Percentiles rank a stretch among this genome's conserved stretches.
These are phyloP conservation scores for Lactifluus subvellereus DNA, from an alignment of 768 basidiomycete genomes.

Conservation along the genomic window DNA sequence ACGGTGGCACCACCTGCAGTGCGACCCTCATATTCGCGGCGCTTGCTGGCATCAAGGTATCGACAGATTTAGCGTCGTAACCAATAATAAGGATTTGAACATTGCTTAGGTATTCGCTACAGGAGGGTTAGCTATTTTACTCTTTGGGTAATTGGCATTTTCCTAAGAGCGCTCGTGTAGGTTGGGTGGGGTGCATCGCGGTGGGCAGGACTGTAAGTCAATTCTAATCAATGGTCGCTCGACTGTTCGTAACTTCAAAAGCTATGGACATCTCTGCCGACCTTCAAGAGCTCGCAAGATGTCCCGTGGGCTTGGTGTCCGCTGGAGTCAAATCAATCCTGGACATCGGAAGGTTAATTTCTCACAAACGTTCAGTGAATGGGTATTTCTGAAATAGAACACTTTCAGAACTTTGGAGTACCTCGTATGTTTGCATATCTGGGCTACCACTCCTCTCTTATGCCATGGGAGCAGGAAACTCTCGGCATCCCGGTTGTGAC, in stretches of 20 bases:
- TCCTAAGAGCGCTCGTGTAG: slow-evolving; percentile 31
- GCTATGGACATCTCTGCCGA: slow-evolving; percentile 96
- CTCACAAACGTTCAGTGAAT: not conserved
- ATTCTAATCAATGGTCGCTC: not conserved
- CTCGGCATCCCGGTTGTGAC: slow-evolving; percentile 88
- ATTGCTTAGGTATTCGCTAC: slow-evolving; percentile 72
- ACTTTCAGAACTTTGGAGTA: slow-evolving; percentile 66
- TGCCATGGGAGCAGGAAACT: slow-evolving; percentile 63
- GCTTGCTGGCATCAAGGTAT: slow-evolving; percentile 79
- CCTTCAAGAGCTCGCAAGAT: slow-evolving; percentile 80
- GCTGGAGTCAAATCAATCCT: slow-evolving; percentile 93
- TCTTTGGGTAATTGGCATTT: not conserved
- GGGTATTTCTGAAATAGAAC: not conserved
- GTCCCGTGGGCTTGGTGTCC: slow-evolving; percentile 87
- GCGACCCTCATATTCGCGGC: slow-evolving; percentile 70
- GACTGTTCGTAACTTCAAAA: slow-evolving; percentile 30
- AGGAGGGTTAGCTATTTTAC: slow-evolving; percentile 61
- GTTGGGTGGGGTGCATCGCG: slow-evolving; percentile 81
- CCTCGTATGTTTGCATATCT: slow-evolving; percentile 42
- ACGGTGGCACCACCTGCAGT: slow-evolving; percentile 79
- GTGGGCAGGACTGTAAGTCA: slow-evolving; percentile 56
- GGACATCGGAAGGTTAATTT: slow-evolving; percentile 71
- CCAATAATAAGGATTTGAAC: slow-evolving; percentile 16
- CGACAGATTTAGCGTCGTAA: slow-evolving; percentile 3
- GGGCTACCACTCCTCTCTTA: not conserved